These are phyloP conservation scores for Aspergillus cristatus DNA, from an alignment of 495 filamentous ascomycete species.

Conservation along the genomic window DNA sequence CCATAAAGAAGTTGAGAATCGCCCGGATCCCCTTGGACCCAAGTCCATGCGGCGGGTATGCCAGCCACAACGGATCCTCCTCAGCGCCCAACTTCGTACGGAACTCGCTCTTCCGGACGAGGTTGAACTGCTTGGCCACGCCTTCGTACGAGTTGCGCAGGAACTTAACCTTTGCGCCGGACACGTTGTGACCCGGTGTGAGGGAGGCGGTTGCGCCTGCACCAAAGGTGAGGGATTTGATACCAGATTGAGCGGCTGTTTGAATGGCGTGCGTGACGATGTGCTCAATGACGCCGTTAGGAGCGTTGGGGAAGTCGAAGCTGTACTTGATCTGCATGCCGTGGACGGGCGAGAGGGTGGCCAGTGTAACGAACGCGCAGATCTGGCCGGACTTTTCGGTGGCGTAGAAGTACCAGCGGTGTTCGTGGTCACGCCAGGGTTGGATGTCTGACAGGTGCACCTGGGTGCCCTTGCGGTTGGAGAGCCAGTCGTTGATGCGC, in stretches of 20 bases:
- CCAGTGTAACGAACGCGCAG: conserved; percentile 62
- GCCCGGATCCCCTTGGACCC: conserved; percentile 68
- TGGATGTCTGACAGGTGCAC: conserved; percentile 78
- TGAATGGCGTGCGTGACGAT: conserved; percentile 72
- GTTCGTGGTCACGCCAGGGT: conserved; percentile 67
- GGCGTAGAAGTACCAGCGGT: conserved; percentile 77
- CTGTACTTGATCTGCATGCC: conserved; percentile 86
- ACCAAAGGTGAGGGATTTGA: conserved; percentile 67
- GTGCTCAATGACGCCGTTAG: conserved; percentile 70
- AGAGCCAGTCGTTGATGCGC: conserved; percentile 69
- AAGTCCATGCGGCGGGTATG: conserved; percentile 71
- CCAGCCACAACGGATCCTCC: conserved; percentile 72
- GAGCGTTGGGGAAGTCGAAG: conserved; percentile 72
- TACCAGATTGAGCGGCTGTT: conserved; percentile 50
- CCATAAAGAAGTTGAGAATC: conserved; percentile 76
- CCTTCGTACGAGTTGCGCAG: conserved; percentile 67
- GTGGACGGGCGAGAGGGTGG: conserved; percentile 61
- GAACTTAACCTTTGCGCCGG: conserved; percentile 62
- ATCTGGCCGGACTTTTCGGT: conserved; percentile 56
- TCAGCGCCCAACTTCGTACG: conserved; percentile 71
- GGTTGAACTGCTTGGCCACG: conserved; percentile 65
- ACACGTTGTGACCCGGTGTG: conserved; percentile 63
- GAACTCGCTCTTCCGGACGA: conserved; percentile 79
- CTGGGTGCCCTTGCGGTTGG: conserved; percentile 67
- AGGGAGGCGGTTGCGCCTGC: conserved; percentile 61